A percentile compares a stretch with the other conserved stretches of the same genome.
Conservation (phyloP, 345 rosid species). For the Psidium guajava region DNA sequence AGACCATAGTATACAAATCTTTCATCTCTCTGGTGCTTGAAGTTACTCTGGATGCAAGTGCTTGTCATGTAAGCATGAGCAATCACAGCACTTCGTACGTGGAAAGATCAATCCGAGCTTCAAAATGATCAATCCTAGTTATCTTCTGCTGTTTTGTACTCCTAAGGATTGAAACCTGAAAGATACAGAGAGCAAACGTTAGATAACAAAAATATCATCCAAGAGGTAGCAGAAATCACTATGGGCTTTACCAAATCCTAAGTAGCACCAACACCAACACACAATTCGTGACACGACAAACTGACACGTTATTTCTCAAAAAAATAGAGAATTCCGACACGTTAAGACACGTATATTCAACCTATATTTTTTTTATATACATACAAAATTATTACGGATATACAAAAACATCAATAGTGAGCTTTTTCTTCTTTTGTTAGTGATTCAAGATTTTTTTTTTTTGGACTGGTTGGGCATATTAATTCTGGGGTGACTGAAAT, state of each 20-base stretch:
- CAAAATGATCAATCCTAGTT: constrained; percentile 52
- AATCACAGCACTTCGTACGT: neutral
- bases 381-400: too few relatives aligned
- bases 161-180: constrained; percentile 69
- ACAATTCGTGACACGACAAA: too few relatives aligned
- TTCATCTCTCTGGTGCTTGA: neutral
- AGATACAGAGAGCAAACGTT: neutral
- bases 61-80: neutral
- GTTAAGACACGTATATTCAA: too few relatives aligned
- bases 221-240: neutral
- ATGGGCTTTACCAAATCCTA: neutral
- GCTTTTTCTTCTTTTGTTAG: too few relatives aligned
- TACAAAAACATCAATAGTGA: too few relatives aligned
- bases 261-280: too few relatives aligned
- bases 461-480: too few relatives aligned
- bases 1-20: neutral
- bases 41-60: neutral
- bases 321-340: too few relatives aligned
- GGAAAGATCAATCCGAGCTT: constrained; percentile 72
- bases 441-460: too few relatives aligned
- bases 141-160: constrained; percentile 21
- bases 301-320: too few relatives aligned
- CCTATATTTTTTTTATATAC: too few relatives aligned
- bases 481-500: too few relatives aligned
- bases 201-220: neutral